phyloP scores from a whole-genome alignment of 495 filamentous ascomycete genomes.

The Corynascus novoguineensis region DNA sequence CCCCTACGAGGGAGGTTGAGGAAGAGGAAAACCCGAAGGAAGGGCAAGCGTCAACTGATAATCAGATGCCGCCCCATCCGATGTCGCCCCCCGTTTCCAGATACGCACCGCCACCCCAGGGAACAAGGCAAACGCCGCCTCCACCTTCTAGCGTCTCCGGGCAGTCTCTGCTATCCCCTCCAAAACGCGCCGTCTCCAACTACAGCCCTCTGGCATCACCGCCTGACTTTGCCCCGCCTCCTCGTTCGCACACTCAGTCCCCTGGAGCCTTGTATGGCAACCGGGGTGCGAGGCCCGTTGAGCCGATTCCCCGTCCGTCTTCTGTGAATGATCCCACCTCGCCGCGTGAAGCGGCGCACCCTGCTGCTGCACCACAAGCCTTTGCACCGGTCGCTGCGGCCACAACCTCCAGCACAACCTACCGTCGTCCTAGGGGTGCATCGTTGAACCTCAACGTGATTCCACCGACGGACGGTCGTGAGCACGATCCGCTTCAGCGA shows the following conservation, averaged over 20 bases:
- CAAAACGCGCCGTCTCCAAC: slow-evolving; percentile 47
- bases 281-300: slow-evolving; percentile 39
- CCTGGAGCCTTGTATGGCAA: slow-evolving; percentile 58
- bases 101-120: slow-evolving; percentile 28
- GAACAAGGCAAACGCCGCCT: slow-evolving; percentile 36
- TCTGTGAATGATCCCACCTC: slow-evolving; percentile 57
- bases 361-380: slow-evolving; percentile 14
- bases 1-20: slow-evolving; percentile 50
- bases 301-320: slow-evolving; percentile 61
- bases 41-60: slow-evolving; percentile 23
- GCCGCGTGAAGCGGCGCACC: slow-evolving; percentile 35
- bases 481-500: slow-evolving; percentile 70
- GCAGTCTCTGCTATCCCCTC: slow-evolving; percentile 43
- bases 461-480: slow-evolving; percentile 71
- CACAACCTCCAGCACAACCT: slow-evolving; percentile 5
- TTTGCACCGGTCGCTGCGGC: slow-evolving; percentile 8
- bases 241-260: slow-evolving; percentile 81
- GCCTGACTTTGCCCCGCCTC: slow-evolving; percentile 51
- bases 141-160: slow-evolving; percentile 38
- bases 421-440: slow-evolving; percentile 33
- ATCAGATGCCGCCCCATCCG: slow-evolving; percentile 11
- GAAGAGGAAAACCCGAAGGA: slow-evolving; percentile 38
- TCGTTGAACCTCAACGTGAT: slow-evolving; percentile 42
- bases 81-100: slow-evolving; percentile 29
- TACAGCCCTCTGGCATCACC: slow-evolving; percentile 38